A percentile compares a stretch with the other conserved stretches of the same genome.
Conservation (phyloP, 352 stramenopile species). For the Pythium insidiosum region DNA sequence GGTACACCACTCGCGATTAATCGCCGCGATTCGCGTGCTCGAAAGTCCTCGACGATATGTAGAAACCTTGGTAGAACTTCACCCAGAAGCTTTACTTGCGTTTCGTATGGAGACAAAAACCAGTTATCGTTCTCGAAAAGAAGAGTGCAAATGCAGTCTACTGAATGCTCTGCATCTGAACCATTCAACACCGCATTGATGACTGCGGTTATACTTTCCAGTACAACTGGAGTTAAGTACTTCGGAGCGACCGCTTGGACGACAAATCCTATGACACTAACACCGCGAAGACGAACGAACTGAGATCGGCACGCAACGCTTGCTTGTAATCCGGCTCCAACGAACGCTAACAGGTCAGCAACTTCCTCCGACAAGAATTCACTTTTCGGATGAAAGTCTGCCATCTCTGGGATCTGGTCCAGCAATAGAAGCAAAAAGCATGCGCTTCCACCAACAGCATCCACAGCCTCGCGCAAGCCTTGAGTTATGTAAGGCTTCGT, state of each 20-base stretch:
- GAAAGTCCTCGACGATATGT: slow-evolving; percentile 34
- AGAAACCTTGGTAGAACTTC: slow-evolving; percentile 57
- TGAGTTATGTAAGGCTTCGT: slow-evolving; percentile 60
- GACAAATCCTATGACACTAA: slow-evolving; percentile 72
- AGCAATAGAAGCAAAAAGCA: slow-evolving; percentile 68
- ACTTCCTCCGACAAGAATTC: slow-evolving; percentile 66
- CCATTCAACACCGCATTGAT: slow-evolving; percentile 46
- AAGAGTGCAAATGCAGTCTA: slow-evolving; percentile 50
- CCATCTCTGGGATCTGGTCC: slow-evolving; percentile 71
- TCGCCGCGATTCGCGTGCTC: background rate
- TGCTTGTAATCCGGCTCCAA: slow-evolving; percentile 37
- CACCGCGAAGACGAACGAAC: slow-evolving; percentile 56
- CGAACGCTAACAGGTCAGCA: slow-evolving; percentile 50
- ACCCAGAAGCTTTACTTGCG: slow-evolving; percentile 55
- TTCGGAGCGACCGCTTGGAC: slow-evolving; percentile 66
- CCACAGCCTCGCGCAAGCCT: slow-evolving; percentile 51
- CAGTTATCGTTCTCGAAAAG: slow-evolving; percentile 75
- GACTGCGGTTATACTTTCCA: slow-evolving; percentile 56
- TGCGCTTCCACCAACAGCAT: slow-evolving; percentile 55
- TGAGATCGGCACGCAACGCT: slow-evolving; percentile 64
- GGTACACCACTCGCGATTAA: background rate
- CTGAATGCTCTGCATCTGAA: slow-evolving; percentile 19
- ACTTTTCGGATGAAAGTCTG: slow-evolving; percentile 64
- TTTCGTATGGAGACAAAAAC: slow-evolving; percentile 73
- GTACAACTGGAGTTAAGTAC: slow-evolving; percentile 48